Evolutionary conservation across 1,284 basidiomycete species (phyloP).

Genomic region (Puccinia brachypodii): DNA sequence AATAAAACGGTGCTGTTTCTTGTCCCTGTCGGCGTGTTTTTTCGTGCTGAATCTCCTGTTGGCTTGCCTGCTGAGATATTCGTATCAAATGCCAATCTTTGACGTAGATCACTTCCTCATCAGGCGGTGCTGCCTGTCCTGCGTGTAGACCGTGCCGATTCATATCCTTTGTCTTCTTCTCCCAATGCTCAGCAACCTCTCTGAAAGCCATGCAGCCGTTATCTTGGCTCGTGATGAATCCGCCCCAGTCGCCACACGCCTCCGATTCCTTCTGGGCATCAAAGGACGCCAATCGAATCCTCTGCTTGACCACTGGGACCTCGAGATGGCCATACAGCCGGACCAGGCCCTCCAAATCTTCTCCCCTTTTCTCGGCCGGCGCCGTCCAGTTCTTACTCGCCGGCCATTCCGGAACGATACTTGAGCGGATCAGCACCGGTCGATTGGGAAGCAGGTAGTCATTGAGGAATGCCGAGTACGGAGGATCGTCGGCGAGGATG

Average conservation of each 20-base stretch:
- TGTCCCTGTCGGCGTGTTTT: slow-evolving; percentile 47
- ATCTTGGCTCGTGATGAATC: slow-evolving; percentile 42
- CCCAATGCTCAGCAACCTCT: slow-evolving; percentile 59
- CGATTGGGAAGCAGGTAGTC: slow-evolving; percentile 31
- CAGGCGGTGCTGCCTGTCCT: not conserved
- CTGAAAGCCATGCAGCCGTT: slow-evolving; percentile 57
- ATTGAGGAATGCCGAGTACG: slow-evolving; percentile 17
- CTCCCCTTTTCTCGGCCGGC: not conserved
- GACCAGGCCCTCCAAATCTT: not conserved
- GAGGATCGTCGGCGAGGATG: not conserved
- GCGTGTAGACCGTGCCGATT: slow-evolving; percentile 49
- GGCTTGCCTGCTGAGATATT: slow-evolving; percentile 38
- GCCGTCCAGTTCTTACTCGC: slow-evolving; percentile 15
- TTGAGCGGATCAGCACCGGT: slow-evolving; percentile 26
- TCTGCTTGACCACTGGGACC: slow-evolving; percentile 20
- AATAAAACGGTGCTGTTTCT: slow-evolving; percentile 56
- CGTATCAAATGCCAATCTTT: slow-evolving; percentile 64
- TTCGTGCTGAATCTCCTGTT: too few species aligned
- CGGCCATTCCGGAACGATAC: slow-evolving; percentile 6
- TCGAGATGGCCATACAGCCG: slow-evolving; percentile 5
- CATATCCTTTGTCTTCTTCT: slow-evolving; percentile 46
- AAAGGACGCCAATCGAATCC: not conserved
- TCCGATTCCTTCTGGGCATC: not conserved
- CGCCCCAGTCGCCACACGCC: not conserved
- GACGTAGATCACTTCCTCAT: slow-evolving; percentile 58